These are phyloP conservation scores for Sporothrix variecibatus DNA, from an alignment of 2,329 filamentous ascomycete species.

Conservation along the genomic window DNA sequence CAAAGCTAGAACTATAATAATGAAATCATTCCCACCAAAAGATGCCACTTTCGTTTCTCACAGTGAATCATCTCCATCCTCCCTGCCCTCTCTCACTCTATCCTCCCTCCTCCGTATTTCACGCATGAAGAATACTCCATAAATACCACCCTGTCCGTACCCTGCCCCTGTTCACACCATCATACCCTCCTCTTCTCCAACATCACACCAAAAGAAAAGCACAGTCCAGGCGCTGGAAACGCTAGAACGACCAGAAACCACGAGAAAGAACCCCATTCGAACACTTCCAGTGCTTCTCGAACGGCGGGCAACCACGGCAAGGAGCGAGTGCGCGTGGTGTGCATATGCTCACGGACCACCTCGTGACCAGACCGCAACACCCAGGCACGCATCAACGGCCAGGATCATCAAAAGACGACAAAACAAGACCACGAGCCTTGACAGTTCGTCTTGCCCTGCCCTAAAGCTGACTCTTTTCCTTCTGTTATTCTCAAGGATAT, in stretches of 20 bases:
- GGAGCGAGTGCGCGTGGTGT: not conserved
- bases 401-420: not conserved
- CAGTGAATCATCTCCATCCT: not conserved
- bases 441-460: not conserved
- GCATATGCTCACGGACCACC: slow-evolving; percentile 1
- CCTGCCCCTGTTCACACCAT: not conserved
- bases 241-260: not conserved
- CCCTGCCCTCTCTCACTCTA: not conserved
- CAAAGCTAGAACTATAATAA: not conserved
- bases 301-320: not conserved
- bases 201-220: not conserved
- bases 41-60: not conserved
- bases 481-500: not conserved
- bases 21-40: not conserved
- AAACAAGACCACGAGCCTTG: not conserved
- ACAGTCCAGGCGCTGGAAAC: not conserved
- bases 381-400: not conserved
- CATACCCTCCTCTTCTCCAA: no score
- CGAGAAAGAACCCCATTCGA: not conserved
- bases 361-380: not conserved
- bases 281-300: not conserved
- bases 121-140: not conserved
- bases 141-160: not conserved
- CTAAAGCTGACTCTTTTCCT: no score
- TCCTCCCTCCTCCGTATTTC: not conserved